Conservation (phyloP, 139 green algal genomes). For the Choricystis sp. region DNA sequence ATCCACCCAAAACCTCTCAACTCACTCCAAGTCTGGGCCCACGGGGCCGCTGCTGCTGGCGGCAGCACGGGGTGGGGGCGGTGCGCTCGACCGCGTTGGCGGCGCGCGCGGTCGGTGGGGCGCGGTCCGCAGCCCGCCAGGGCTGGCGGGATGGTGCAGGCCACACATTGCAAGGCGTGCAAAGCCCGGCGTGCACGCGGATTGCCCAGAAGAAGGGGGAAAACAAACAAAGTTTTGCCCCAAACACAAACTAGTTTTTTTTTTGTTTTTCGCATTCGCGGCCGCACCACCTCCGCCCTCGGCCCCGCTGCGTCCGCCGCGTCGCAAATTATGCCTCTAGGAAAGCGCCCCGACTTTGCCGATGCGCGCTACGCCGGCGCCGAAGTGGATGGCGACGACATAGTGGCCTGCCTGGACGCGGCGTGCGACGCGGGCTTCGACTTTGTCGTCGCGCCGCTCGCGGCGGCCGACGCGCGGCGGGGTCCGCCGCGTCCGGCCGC, state of each 20-base stretch:
- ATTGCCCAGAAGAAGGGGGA: too few species aligned
- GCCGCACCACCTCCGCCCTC: too few species aligned
- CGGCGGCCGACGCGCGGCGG: conserved; percentile 25
- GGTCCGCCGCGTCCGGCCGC: conserved; percentile 10
- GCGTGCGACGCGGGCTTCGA: conserved; percentile 56
- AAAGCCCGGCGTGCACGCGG: too few species aligned
- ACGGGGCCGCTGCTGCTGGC: too few species aligned
- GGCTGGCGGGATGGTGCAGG: too few species aligned
- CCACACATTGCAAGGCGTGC: too few species aligned
- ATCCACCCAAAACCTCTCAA: too few species aligned
- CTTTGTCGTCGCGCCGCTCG: conserved; percentile 69
- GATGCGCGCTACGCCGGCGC: conserved; percentile 74
- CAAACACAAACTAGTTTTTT: background rate
- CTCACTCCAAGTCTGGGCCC: too few species aligned
- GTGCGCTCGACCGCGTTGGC: background rate
- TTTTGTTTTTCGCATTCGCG: too few species aligned
- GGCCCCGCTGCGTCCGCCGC: too few species aligned
- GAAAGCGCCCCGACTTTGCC: conserved; percentile 60
- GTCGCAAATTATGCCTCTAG: conserved; percentile 69
- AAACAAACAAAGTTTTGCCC: background rate
- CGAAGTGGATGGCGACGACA: conserved; percentile 17
- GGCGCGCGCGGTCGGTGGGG: too few species aligned
- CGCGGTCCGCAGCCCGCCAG: too few species aligned
- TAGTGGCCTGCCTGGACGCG: background rate
- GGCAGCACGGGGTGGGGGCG: background rate